These are phyloP conservation scores for Phytopythium montanum DNA, from an alignment of 352 stramenopile species.

Conservation along the genomic window DNA sequence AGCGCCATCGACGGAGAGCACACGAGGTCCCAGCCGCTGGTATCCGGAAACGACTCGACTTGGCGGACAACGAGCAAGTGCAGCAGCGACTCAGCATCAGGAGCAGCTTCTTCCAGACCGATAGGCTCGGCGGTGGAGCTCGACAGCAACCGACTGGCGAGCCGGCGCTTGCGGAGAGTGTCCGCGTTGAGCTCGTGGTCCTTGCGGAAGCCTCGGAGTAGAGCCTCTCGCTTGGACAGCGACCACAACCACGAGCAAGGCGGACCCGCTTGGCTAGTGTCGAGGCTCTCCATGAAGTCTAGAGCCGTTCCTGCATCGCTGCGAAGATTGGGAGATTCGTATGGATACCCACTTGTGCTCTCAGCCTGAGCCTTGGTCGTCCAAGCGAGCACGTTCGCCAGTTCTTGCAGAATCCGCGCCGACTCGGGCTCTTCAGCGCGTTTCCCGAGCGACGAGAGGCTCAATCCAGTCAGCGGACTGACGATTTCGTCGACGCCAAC, in stretches of 20 bases:
- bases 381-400: conserved; percentile 55
- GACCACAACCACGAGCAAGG: conserved; percentile 65
- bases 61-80: conserved; percentile 47
- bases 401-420: conserved; percentile 42
- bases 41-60: conserved; percentile 30
- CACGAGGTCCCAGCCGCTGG: conserved; percentile 70
- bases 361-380: conserved; percentile 17
- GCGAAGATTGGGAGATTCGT: not conserved
- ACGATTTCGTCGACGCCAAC: conserved; percentile 30
- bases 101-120: not conserved
- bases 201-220: conserved; percentile 34
- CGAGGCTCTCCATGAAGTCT: not conserved
- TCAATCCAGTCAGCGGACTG: conserved; percentile 52
- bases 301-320: not conserved
- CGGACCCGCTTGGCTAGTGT: not conserved
- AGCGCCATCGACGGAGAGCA: conserved; percentile 35
- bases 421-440: conserved; percentile 64
- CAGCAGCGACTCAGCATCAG: conserved; percentile 10
- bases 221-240: conserved; percentile 26
- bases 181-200: conserved; percentile 60
- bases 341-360: conserved; percentile 22
- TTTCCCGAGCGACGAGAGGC: conserved; percentile 29
- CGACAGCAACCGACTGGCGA: conserved; percentile 2
- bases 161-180: conserved; percentile 28
- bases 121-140: conserved; percentile 1